A percentile compares a stretch with the other conserved stretches of the same genome.
These are phyloP conservation scores for Liriodendron chinense DNA, from an alignment of 164 flowering plant genomes.

Conservation along the genomic window DNA sequence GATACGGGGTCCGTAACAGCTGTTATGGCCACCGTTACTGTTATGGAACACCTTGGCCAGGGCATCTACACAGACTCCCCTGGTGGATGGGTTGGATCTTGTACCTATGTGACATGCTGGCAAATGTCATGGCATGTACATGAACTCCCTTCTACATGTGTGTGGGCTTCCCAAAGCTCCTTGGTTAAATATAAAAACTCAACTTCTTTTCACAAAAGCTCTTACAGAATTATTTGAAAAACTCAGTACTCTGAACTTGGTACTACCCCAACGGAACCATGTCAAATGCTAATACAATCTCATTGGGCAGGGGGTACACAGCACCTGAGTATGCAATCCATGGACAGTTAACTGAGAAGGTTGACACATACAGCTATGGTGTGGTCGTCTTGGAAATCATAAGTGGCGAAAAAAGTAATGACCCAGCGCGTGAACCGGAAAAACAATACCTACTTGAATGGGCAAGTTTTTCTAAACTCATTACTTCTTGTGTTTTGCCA, in stretches of 20 bases:
- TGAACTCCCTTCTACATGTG: no score
- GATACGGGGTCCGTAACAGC: no score
- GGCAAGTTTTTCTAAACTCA: slow-evolving; percentile 24
- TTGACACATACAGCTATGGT: slow-evolving; percentile 56
- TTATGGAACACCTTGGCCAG: no score
- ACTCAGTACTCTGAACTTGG: background rate
- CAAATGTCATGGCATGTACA: no score
- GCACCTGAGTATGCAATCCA: slow-evolving; percentile 66
- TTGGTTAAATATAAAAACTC: no score
- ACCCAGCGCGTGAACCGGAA: slow-evolving; percentile 22
- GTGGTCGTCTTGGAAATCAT: slow-evolving; percentile 56
- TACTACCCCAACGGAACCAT: slow-evolving; percentile 1
- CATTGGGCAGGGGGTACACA: slow-evolving; percentile 30
- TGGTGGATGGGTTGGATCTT: no score
- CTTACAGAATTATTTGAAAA: background rate
- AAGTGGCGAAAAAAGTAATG: slow-evolving; percentile 45
- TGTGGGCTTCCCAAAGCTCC: background rate
- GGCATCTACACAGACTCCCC: no score
- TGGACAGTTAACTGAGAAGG: slow-evolving; percentile 58
- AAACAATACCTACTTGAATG: slow-evolving; percentile 50
- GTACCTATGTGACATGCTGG: no score
- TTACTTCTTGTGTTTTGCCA: background rate
- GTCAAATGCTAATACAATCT: slow-evolving; percentile 11
- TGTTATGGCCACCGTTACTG: no score
- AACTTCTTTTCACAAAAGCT: background rate